These are phyloP conservation scores for Arabidopsis hybrid DNA, from an alignment of 441 rosid genomes.

Conservation along the genomic window DNA sequence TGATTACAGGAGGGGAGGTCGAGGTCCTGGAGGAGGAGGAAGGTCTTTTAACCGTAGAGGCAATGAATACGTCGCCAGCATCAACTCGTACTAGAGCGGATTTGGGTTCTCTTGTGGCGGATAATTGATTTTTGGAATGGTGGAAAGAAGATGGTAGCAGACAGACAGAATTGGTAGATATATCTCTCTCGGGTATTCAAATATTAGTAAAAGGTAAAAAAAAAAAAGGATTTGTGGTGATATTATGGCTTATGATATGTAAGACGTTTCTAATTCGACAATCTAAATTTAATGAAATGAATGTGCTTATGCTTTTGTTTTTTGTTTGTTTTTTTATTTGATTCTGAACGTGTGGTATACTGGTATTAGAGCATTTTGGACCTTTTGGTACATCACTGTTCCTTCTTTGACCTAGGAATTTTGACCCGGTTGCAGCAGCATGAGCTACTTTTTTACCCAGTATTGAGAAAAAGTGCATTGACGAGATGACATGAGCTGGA, in stretches of 20 bases:
- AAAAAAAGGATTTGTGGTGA: not conserved
- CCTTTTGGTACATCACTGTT: not conserved
- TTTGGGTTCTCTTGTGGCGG: constrained; percentile 22
- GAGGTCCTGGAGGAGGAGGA: constrained; percentile 51
- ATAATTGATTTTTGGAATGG: constrained; percentile 19
- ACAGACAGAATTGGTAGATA: not conserved
- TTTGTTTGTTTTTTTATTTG: not conserved
- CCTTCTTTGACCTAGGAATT: not conserved
- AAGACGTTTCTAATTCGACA: constrained; percentile 7
- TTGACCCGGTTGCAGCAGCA: no score
- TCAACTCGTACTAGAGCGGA: constrained; percentile 39
- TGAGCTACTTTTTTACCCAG: no score
- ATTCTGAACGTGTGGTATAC: not conserved
- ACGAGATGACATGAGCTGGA: no score
- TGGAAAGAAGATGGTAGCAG: not conserved
- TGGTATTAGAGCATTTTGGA: not conserved
- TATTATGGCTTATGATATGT: not conserved
- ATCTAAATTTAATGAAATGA: not conserved
- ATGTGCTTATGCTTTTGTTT: not conserved
- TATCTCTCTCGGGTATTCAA: not conserved
- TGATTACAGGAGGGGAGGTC: constrained; percentile 49
- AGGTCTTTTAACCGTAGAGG: constrained; percentile 46
- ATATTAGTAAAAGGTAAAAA: no score
- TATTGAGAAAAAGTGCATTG: no score
- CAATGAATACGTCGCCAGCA: constrained; percentile 54